Evolutionary conservation across 768 basidiomycete species (phyloP).

Genomic region (Asterophora lycoperdoides): DNA sequence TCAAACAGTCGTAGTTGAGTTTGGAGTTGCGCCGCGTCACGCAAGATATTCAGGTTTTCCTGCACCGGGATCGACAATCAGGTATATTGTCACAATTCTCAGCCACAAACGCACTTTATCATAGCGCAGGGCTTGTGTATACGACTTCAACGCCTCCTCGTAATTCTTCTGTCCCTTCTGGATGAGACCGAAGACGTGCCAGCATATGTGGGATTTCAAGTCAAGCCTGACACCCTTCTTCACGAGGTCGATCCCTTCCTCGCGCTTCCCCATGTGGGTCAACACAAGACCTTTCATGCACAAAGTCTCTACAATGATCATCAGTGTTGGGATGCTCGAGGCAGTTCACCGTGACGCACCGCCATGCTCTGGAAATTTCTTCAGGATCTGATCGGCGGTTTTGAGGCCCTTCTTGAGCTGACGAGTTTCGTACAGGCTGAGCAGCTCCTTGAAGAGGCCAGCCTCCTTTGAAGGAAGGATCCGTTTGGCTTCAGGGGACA

Average conservation of each 20-base stretch:
- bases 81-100: constrained; percentile 1
- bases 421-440: constrained; percentile 84
- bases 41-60: constrained; percentile 93
- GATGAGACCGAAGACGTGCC: constrained; percentile 97
- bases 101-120: constrained; percentile 63
- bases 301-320: constrained; percentile 65
- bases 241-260: constrained; percentile 78
- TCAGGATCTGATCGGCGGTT: constrained; percentile 88
- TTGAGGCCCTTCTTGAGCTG: constrained; percentile 89
- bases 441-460: constrained; percentile 78
- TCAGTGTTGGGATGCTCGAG: background rate
- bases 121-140: constrained; percentile 81
- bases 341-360: constrained; percentile 46
- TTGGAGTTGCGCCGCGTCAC: constrained; percentile 86
- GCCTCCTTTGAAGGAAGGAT: constrained; percentile 79
- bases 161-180: constrained; percentile 94
- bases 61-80: constrained; percentile 26
- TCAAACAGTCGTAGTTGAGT: constrained; percentile 83
- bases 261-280: constrained; percentile 74
- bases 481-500: constrained; percentile 41
- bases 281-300: constrained; percentile 94
- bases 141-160: constrained; percentile 90
- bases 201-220: constrained; percentile 88
- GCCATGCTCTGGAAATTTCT: constrained; percentile 94
- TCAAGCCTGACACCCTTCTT: constrained; percentile 81